Percentiles rank a stretch among this genome's conserved stretches.
phyloP scores from a whole-genome alignment of 495 filamentous ascomycete species.

The Daldinia bambusicola region DNA sequence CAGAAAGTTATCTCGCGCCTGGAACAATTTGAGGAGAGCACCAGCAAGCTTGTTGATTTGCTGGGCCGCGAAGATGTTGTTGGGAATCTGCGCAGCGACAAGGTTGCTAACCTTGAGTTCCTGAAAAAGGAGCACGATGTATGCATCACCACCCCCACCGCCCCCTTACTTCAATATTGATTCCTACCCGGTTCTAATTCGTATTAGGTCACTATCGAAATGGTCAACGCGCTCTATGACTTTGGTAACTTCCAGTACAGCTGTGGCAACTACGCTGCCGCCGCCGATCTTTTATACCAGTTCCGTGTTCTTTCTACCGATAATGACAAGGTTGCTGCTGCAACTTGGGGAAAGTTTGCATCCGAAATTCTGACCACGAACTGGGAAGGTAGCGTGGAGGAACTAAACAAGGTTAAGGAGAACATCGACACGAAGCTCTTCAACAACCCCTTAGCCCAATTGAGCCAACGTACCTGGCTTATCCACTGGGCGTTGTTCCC shows the following conservation, averaged over 20 bases:
- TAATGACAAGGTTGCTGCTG: conserved; percentile 93
- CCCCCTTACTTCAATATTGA: neutral
- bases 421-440: conserved; percentile 89
- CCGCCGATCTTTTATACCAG: conserved; percentile 89
- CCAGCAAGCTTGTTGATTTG: conserved; percentile 82
- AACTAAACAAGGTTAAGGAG: conserved; percentile 93
- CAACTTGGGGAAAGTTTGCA: conserved; percentile 96
- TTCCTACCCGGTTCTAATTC: conserved; percentile 26
- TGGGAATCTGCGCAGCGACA: conserved; percentile 88
- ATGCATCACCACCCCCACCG: conserved; percentile 36
- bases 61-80: conserved; percentile 88
- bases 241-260: conserved; percentile 96
- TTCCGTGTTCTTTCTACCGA: conserved; percentile 98
- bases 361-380: conserved; percentile 91
- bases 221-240: conserved; percentile 93
- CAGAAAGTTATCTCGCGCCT: conserved; percentile 86
- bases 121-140: conserved; percentile 92
- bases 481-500: conserved; percentile 99
- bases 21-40: conserved; percentile 84
- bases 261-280: conserved; percentile 89
- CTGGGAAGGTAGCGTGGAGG: conserved; percentile 97
- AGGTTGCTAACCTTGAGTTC: conserved; percentile 95
- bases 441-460: conserved; percentile 93
- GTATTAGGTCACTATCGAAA: conserved; percentile 80
- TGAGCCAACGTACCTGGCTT: conserved; percentile 93